Evolutionary conservation across 306 rosid species (phyloP).

Genomic region (Acacia crassicarpa): DNA sequence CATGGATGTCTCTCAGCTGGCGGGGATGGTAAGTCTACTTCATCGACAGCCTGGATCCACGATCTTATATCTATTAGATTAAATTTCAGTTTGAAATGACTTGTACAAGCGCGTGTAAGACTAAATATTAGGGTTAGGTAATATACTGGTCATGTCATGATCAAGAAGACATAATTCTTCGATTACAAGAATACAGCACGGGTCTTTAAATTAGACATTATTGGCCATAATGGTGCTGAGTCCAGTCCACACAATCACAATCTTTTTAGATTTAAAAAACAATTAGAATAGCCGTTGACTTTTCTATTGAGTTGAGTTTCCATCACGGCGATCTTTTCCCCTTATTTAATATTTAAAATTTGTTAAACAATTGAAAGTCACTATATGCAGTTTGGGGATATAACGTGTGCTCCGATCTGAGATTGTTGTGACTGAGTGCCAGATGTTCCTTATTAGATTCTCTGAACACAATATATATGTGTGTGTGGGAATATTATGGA

Average conservation of each 20-base stretch:
- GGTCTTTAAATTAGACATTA: too few species aligned
- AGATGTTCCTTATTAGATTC: background rate
- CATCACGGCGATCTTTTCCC: background rate
- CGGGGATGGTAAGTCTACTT: slow-evolving; percentile 79
- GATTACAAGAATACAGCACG: too few species aligned
- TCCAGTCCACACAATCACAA: background rate
- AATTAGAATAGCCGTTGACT: background rate
- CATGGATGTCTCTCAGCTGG: slow-evolving; percentile 85
- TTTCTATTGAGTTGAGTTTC: background rate
- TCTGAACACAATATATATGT: too few species aligned
- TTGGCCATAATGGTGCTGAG: too few species aligned
- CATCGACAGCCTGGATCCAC: background rate
- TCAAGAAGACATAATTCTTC: background rate
- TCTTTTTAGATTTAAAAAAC: background rate
- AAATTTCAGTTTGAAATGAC: background rate
- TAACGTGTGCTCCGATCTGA: background rate
- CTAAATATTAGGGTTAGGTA: background rate
- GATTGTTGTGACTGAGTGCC: background rate
- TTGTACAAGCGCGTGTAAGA: background rate
- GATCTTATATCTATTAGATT: background rate
- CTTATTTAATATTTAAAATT: background rate
- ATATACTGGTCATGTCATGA: background rate
- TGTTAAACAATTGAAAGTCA: background rate
- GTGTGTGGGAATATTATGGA: background rate
- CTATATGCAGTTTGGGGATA: background rate